Evolutionary conservation across 306 rosid genomes (phyloP), one percentile per base, ranked within the genome.

Genomic region (Begonia loranthoides): DNA sequence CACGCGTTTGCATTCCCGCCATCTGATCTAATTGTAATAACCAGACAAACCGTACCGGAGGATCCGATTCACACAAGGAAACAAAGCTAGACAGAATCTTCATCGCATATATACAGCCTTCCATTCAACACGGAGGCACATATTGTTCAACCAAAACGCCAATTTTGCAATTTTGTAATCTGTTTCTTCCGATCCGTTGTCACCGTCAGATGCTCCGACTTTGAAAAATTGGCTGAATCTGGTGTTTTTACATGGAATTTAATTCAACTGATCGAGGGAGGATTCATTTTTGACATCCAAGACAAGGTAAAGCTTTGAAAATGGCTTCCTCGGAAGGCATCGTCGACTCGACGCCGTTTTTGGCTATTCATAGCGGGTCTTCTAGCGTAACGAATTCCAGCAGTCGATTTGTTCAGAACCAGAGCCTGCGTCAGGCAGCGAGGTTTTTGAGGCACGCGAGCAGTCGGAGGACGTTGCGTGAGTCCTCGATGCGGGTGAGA

Each of bases 361-460:
- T 89, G 1, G 49, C 61, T 10, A 78, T 67, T 64, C 57, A 93
- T 0, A 71, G 66, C n/a, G 72, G 66, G 45, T 77, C 95, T 21
- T 48, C 79, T 14, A 90, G 69, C 2, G 95, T 75, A 12, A 52
- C 72, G 56, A 73, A 58, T 58, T 54, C 87, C 2, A 76, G 85
- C 13, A 76, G 90, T 4, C 76, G 72, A 46, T 62, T 77, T 13
- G 63, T 65, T 4, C 83, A 76, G 52, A 60, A 90, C 46, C 95
- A 85, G 71, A 69, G 95, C 73, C 80, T 89, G 11, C 94, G 80
- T 1, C 94, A 85, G 52, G 97, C 97, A 0, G 97, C 95, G 34
- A 69, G 94, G 70, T 79, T 89, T 59, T 73, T 89, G 15, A 72
- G 94, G 12, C 97, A 85, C 45, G 95, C 95, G n/a, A 89, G 95